Evolutionary conservation across 2,329 filamentous ascomycete species (phyloP), one percentile per base, ranked within the genome.

Genomic region (Nothophoma quercina): DNA sequence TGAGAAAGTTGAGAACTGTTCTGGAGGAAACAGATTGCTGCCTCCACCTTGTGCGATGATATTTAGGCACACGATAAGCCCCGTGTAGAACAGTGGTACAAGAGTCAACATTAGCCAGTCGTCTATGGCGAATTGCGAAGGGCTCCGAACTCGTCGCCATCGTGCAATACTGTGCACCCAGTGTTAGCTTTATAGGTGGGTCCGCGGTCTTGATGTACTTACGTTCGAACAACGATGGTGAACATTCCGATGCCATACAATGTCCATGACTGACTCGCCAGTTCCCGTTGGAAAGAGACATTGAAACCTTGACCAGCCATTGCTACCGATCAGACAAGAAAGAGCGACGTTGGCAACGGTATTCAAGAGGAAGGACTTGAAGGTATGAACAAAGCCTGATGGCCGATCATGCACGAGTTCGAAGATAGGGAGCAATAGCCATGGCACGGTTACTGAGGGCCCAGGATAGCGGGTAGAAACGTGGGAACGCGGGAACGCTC

Each of bases 11-110:
- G 55, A 49, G 21, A 71, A 69, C 21, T 74, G 55, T 43, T 73
- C 77, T 5, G 74, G 74, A 4, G 62, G 72, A 44, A 64, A 77
- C 1, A 80, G 64, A 49, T 79, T 80, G 43, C 75, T 77, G 21
- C 76, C 77, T 28, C 77, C 78, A 19, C 76, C 76, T 2, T 57
- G 52, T 13, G 69, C 69, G 28, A 77, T 77, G n/a, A 71, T 59
- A 51, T 79, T 79, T 44, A 79, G 55, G 49, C 70, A 75, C 13
- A 77, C 70, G 1, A 78, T 67, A 7, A 80, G 64, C 4, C 67
- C 63, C 0, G 77, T 79, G 52, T 79, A 79, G 32, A 71, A 69
- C 9, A 63, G 43, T 15, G 60, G 60, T 9, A 65, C 63, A 6
- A 52, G 55, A 2, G 62, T 64, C n/a, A 68, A 40, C 69, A 71